phyloP scores from a whole-genome alignment of 2,329 filamentous ascomycete genomes.

The Colletotrichum theobromicola region DNA sequence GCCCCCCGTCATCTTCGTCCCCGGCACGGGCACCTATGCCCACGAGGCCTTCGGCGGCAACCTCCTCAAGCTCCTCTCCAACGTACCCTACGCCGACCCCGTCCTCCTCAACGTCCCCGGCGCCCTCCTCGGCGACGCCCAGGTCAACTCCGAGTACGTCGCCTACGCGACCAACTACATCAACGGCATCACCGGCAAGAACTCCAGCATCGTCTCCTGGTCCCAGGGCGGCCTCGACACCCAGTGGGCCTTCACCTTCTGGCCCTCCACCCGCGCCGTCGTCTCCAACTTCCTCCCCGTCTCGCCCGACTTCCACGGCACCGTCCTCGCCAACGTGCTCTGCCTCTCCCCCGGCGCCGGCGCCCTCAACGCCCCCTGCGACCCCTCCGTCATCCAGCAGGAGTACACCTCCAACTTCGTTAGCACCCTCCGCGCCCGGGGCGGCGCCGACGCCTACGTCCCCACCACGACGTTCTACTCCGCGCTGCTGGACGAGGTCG shows the following conservation, averaged over 20 bases:
- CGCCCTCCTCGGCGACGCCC: constrained; percentile 50
- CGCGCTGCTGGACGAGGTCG: constrained; percentile 52
- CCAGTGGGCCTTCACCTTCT: constrained; percentile 65
- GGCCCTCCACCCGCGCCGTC: constrained; percentile 50
- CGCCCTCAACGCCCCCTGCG: constrained; percentile 12
- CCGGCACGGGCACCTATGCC: constrained; percentile 56
- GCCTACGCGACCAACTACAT: constrained; percentile 66
- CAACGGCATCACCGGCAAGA: constrained; percentile 39
- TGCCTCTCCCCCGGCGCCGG: constrained; percentile 3
- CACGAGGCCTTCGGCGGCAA: constrained; percentile 49
- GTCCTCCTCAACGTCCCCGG: constrained; percentile 62
- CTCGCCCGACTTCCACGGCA: constrained; percentile 52
- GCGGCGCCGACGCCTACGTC: constrained; percentile 57
- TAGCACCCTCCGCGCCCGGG: constrained; percentile 41
- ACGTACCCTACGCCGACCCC: constrained; percentile 47
- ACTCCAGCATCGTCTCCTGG: constrained; percentile 55
- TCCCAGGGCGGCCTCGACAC: constrained; percentile 59
- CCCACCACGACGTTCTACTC: constrained; percentile 60
- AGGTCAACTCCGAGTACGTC: constrained; percentile 58
- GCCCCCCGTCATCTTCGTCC: constrained; percentile 56
- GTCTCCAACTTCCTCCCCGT: constrained; percentile 58
- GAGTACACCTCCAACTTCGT: constrained; percentile 48
- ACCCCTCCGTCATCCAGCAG: constrained; percentile 52
- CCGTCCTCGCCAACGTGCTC: constrained; percentile 21
- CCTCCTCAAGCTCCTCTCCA: constrained; percentile 52